phyloP scores from a whole-genome alignment of 192 early-diverging fungal genomes.

The Coemansia erecta region DNA sequence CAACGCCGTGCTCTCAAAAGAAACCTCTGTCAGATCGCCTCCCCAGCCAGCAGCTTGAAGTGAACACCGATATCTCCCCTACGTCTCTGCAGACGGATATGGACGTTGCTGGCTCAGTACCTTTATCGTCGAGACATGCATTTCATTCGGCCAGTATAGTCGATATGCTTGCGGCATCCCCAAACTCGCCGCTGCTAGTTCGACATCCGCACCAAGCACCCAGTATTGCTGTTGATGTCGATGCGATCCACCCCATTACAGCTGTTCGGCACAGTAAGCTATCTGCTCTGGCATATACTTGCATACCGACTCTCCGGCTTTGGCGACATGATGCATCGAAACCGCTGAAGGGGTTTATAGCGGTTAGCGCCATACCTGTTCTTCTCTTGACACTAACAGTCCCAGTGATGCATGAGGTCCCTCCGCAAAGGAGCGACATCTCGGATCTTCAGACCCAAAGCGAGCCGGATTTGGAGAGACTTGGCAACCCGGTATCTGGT shows the following conservation, averaged over 20 bases:
- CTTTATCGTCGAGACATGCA: too few relatives aligned
- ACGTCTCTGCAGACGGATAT: too few relatives aligned
- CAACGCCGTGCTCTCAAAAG: background rate
- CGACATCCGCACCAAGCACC: background rate
- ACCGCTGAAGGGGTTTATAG: constrained; percentile 34
- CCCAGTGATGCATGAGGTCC: constrained; percentile 22
- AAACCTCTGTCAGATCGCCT: background rate
- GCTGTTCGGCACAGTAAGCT: background rate
- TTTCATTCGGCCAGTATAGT: constrained; percentile 3
- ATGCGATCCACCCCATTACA: too few relatives aligned
- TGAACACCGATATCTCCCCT: too few relatives aligned
- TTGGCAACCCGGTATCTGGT: background rate
- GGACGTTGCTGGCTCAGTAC: background rate
- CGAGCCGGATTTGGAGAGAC: background rate
- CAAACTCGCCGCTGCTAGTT: background rate
- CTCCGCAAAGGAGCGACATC: background rate
- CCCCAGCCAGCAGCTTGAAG: too few relatives aligned
- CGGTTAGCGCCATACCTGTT: constrained; percentile 40
- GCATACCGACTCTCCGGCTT: constrained; percentile 40
- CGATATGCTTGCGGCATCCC: background rate
- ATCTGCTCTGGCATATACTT: constrained; percentile 11
- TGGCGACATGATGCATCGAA: constrained; percentile 30
- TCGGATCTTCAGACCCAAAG: background rate
- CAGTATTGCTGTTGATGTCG: background rate
- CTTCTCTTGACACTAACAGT: constrained; percentile 46